Conservation (phyloP, 2,329 filamentous ascomycete genomes). For the Colletotrichum sojae region DNA sequence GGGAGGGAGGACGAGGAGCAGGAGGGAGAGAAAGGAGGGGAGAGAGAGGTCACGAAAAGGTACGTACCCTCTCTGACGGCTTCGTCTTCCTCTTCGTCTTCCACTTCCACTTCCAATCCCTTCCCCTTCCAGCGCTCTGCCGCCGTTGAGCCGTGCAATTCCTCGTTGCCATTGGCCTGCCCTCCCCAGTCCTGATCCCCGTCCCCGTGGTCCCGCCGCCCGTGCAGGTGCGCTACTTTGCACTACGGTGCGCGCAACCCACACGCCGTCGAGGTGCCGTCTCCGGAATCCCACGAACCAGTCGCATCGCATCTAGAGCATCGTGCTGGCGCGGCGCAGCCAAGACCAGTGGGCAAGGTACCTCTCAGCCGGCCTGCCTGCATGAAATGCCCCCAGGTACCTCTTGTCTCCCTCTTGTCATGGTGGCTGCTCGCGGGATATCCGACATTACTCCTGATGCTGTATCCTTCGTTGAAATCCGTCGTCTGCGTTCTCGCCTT, state of each 20-base stretch:
- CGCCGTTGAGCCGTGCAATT: neutral
- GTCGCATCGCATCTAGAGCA: conserved; percentile 37
- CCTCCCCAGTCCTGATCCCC: neutral
- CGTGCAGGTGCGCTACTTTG: conserved; percentile 13
- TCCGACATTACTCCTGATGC: conserved; percentile 4
- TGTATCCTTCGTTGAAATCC: neutral
- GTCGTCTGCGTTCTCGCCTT: neutral
- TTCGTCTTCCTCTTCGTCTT: neutral
- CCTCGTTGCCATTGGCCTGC: neutral
- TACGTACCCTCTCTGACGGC: conserved; percentile 16
- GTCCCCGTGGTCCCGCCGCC: conserved; percentile 26
- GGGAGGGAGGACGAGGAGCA: neutral
- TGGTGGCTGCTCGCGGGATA: neutral
- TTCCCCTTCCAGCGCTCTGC: neutral
- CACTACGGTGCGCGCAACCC: conserved; percentile 27
- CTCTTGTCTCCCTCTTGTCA: neutral
- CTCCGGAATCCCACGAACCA: conserved; percentile 39
- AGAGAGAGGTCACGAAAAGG: neutral
- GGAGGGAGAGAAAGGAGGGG: neutral
- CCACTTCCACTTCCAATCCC: neutral
- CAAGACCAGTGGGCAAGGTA: conserved; percentile 24
- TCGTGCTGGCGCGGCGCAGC: conserved; percentile 26
- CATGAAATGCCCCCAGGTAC: neutral
- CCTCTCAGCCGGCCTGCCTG: conserved; percentile 24
- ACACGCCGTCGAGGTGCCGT: conserved; percentile 32